These are phyloP conservation scores for Populus hybrid DNA, from an alignment of 441 rosid species.

Conservation along the genomic window DNA sequence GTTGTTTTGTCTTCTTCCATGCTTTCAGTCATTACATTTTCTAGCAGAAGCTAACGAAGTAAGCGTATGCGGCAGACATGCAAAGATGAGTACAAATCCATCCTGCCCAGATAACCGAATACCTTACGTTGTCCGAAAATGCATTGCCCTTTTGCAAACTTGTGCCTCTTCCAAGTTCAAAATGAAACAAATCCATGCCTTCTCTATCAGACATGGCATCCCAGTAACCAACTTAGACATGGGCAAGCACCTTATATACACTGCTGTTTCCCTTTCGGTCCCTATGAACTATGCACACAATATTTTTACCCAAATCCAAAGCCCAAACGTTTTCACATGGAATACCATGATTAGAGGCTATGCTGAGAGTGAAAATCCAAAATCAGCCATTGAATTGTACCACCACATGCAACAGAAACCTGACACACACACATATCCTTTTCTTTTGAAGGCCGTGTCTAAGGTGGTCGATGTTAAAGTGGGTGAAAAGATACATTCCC, in stretches of 20 bases:
- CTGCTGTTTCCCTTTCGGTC: constrained; percentile 49
- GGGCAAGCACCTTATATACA: constrained; percentile 58
- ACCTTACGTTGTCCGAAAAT: constrained; percentile 38
- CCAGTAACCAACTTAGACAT: constrained; percentile 35
- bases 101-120: constrained; percentile 15
- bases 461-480: neutral
- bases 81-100: neutral
- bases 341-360: constrained; percentile 54
- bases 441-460: constrained; percentile 29
- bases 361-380: constrained; percentile 50
- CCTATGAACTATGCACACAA: constrained; percentile 52
- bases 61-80: no score
- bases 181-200: constrained; percentile 62
- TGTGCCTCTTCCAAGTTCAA: constrained; percentile 42
- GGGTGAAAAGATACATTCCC: constrained; percentile 4
- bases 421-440: constrained; percentile 79
- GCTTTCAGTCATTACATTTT: neutral
- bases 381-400: constrained; percentile 49
- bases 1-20: neutral
- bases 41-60: no score
- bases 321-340: constrained; percentile 60
- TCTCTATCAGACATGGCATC: constrained; percentile 59
- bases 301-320: constrained; percentile 41
- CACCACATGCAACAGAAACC: constrained; percentile 47
- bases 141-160: constrained; percentile 46